phyloP scores from a whole-genome alignment of 2,329 filamentous ascomycete genomes.

The Thermomyces lanuginosus region DNA sequence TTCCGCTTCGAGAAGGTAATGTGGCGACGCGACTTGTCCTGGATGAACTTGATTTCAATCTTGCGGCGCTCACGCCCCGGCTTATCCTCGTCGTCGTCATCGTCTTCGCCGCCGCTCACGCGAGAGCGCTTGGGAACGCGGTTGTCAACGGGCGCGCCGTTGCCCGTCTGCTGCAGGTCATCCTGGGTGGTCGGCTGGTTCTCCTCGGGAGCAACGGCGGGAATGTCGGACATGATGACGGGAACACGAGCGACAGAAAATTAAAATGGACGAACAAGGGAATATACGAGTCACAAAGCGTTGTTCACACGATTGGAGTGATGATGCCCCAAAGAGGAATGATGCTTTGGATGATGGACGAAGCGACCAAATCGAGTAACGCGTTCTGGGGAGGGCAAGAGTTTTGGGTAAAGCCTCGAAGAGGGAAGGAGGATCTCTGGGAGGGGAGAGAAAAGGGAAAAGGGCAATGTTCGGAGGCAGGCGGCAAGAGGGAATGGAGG shows the following conservation, averaged over 20 bases:
- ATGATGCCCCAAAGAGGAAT: conserved; percentile 29
- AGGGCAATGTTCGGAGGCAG: not conserved
- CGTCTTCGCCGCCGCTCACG: conserved; percentile 67
- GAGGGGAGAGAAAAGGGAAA: conserved; percentile 14
- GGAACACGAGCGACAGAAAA: conserved; percentile 6
- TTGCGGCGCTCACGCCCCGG: conserved; percentile 93
- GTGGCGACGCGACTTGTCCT: conserved; percentile 97
- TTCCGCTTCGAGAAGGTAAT: conserved; percentile 99
- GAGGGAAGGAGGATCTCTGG: conserved; percentile 8
- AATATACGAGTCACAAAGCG: conserved; percentile 3
- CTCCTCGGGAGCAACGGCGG: conserved; percentile 54
- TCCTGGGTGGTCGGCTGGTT: conserved; percentile 61
- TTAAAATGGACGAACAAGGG: conserved; percentile 5
- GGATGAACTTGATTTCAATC: conserved; percentile 99
- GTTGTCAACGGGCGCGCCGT: conserved; percentile 50
- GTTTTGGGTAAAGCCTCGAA: conserved; percentile 24
- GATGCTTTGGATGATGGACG: conserved; percentile 24
- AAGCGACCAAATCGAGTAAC: conserved; percentile 32
- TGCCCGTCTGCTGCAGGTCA: conserved; percentile 41
- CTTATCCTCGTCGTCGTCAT: conserved; percentile 96
- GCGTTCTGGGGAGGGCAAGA: conserved; percentile 25
- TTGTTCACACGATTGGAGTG: conserved; percentile 7
- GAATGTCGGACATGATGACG: conserved; percentile 56
- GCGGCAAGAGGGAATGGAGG: conserved; percentile 2
- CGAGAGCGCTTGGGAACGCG: conserved; percentile 84